Evolutionary conservation across 768 basidiomycete genomes (phyloP).

Genomic region (Mycena crocata): DNA sequence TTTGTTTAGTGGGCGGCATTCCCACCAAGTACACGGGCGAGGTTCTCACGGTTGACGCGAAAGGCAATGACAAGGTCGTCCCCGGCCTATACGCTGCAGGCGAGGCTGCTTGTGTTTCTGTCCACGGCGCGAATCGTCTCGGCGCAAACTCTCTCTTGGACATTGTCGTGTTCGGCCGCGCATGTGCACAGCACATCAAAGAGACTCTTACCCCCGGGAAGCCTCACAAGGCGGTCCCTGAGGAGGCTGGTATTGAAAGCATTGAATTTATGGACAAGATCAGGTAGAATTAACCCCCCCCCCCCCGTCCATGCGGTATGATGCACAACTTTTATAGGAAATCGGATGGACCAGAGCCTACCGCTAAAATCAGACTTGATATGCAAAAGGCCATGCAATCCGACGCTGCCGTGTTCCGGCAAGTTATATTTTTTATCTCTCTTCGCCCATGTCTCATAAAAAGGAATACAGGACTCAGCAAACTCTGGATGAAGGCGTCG

Average conservation of each 20-base stretch:
- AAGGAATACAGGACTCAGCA: conserved; percentile 75
- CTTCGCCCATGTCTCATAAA: neutral
- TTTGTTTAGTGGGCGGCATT: conserved; percentile 92
- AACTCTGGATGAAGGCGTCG: conserved; percentile 91
- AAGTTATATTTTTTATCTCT: conserved; percentile 20
- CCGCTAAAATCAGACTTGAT: conserved; percentile 90
- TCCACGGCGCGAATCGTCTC: conserved; percentile 99
- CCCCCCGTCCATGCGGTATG: neutral
- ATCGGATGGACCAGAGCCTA: conserved; percentile 84
- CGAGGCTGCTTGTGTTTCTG: conserved; percentile 98
- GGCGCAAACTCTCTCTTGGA: conserved; percentile 99
- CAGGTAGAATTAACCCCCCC: conserved; percentile 61
- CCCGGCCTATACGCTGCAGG: conserved; percentile 98
- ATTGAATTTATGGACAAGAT: conserved; percentile 92
- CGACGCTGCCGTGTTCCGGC: conserved; percentile 98
- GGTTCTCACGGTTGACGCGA: conserved; percentile 87
- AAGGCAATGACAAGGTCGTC: conserved; percentile 93
- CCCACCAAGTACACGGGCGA: conserved; percentile 99
- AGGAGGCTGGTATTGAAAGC: conserved; percentile 85
- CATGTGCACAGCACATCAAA: conserved; percentile 97
- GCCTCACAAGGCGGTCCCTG: conserved; percentile 89
- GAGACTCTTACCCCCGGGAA: conserved; percentile 91
- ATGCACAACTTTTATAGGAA: conserved; percentile 56
- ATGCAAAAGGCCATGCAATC: conserved; percentile 99
- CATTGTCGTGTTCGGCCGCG: conserved; percentile 99